Evolutionary conservation across 305 asterid genomes (phyloP).

Genomic region (Andrographis paniculata): DNA sequence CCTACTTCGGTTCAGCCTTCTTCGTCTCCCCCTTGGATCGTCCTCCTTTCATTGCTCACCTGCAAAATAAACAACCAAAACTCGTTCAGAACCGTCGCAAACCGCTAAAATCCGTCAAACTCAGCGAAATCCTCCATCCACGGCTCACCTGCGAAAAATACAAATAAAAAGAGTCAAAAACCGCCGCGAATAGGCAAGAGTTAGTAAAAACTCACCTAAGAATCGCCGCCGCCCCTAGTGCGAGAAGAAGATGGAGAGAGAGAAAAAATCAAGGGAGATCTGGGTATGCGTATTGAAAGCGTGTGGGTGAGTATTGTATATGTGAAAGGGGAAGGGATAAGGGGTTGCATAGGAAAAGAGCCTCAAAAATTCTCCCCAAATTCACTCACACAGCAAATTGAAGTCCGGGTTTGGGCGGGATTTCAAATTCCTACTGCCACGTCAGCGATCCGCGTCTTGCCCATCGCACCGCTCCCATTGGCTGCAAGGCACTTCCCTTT

Average conservation of each 20-base stretch:
- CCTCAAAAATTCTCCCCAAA: conserved; percentile 18
- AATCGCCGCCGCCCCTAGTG: conserved; percentile 9
- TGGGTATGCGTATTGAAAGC: conserved; percentile 14
- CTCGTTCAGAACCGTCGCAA: conserved; percentile 15
- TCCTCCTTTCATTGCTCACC: conserved; percentile 30
- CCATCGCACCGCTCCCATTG: conserved; percentile 21
- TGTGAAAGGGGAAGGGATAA: conserved; percentile 39
- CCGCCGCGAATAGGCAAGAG: conserved; percentile 18
- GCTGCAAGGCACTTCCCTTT: not conserved
- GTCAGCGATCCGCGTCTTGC: conserved; percentile 37
- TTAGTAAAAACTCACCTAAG: conserved; percentile 9
- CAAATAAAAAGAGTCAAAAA: conserved; percentile 2
- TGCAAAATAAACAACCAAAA: conserved; percentile 21
- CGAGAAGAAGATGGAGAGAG: conserved; percentile 13
- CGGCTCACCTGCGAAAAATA: conserved; percentile 17
- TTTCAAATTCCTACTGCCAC: conserved; percentile 33
- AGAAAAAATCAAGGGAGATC: conserved; percentile 10
- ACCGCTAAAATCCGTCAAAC: too few species aligned
- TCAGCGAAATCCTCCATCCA: conserved; percentile 38
- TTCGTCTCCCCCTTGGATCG: conserved; percentile 27
- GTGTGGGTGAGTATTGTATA: conserved; percentile 21
- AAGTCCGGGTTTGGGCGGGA: conserved; percentile 92
- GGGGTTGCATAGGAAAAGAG: conserved; percentile 40
- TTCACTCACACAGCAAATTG: conserved; percentile 39
- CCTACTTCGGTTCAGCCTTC: conserved; percentile 32